A percentile compares a stretch with the other conserved stretches of the same genome.
These are phyloP conservation scores for Phialophora verrucosa DNA, from an alignment of 2,329 filamentous ascomycete species.

Conservation along the genomic window DNA sequence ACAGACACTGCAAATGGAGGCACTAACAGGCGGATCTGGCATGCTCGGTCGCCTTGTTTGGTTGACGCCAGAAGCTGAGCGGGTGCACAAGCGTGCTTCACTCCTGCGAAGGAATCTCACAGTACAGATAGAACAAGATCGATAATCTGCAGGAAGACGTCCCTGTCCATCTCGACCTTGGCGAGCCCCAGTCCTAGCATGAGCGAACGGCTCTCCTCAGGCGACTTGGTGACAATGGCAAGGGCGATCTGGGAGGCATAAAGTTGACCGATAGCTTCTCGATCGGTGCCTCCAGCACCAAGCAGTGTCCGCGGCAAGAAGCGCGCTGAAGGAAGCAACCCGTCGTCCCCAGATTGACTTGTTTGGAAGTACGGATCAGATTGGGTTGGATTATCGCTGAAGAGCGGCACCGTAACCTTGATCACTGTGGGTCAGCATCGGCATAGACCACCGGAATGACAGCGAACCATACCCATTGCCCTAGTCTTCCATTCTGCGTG, in stretches of 20 bases:
- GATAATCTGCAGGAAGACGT: conserved; percentile 37
- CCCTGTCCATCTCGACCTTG: conserved; percentile 38
- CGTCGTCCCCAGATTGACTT: conserved; percentile 54
- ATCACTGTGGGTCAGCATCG: conserved; percentile 42
- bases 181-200: conserved; percentile 53
- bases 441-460: conserved; percentile 15
- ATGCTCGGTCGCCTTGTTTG: conserved; percentile 43
- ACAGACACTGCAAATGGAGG: conserved; percentile 33
- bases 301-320: conserved; percentile 86
- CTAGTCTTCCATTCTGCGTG: conserved; percentile 80
- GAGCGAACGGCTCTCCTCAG: conserved; percentile 64
- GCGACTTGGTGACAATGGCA: conserved; percentile 72
- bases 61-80: conserved; percentile 37
- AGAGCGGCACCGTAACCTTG: conserved; percentile 65
- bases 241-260: conserved; percentile 89
- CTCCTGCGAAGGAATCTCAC: conserved; percentile 18
- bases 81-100: neutral
- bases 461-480: conserved; percentile 77
- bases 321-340: conserved; percentile 75
- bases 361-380: conserved; percentile 46
- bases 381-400: conserved; percentile 67
- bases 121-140: conserved; percentile 38
- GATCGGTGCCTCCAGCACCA: conserved; percentile 77
- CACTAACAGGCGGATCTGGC: conserved; percentile 43
- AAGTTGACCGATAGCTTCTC: conserved; percentile 84